These are phyloP conservation scores for Scheffersomyces stambukii DNA, from an alignment of 1,139 yeast genomes.

Conservation along the genomic window DNA sequence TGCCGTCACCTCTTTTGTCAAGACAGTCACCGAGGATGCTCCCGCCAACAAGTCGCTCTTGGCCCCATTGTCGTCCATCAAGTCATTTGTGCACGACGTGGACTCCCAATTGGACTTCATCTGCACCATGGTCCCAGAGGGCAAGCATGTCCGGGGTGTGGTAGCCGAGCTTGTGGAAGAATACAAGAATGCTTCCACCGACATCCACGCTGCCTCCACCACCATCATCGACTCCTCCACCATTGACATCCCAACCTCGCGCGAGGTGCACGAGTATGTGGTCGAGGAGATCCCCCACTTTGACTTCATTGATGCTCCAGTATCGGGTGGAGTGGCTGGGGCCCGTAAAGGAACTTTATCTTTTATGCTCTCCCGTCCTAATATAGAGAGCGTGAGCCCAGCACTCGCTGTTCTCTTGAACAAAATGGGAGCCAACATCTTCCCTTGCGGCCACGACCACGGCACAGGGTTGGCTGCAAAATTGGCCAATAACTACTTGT, in stretches of 20 bases:
- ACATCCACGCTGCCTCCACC: constrained; percentile 11
- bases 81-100: constrained; percentile 33
- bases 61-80: constrained; percentile 18
- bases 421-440: constrained; percentile 50
- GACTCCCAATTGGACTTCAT: constrained; percentile 39
- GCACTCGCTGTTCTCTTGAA: constrained; percentile 26
- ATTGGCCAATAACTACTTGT: constrained; percentile 53
- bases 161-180: constrained; percentile 35
- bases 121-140: constrained; percentile 59
- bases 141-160: constrained; percentile 47
- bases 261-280: constrained; percentile 35
- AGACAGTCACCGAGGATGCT: constrained; percentile 19
- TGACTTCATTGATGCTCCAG: constrained; percentile 56
- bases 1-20: constrained; percentile 25
- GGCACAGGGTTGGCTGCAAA: constrained; percentile 61
- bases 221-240: constrained; percentile 52
- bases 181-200: constrained; percentile 17
- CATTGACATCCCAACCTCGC: constrained; percentile 50
- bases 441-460: constrained; percentile 50
- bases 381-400: constrained; percentile 24
- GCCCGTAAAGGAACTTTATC: constrained; percentile 54
- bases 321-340: constrained; percentile 60
- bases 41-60: constrained; percentile 21
- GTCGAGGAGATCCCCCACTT: constrained; percentile 27
- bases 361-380: constrained; percentile 50